Evolutionary conservation across 1,284 basidiomycete genomes (phyloP), one percentile per base, ranked within the genome.

Genomic region (Boletellus dicymbophilus): DNA sequence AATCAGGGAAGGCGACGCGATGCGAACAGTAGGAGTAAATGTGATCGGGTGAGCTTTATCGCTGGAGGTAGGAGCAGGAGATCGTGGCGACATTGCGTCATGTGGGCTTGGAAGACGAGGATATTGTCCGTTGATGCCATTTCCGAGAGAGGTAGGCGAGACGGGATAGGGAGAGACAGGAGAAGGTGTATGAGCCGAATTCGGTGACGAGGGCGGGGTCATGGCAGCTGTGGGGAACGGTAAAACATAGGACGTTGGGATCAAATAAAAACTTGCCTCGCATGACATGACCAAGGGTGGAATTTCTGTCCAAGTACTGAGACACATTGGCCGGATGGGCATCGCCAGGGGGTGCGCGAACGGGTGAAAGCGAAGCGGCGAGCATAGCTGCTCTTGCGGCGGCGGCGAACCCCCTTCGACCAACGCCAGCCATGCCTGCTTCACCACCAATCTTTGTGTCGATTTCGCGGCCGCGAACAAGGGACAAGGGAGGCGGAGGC

Each of bases 361-460:
- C 37, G 21, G 57, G 48, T 23, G 59, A 51, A 48, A 47, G 56
- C 46, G 49, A 68, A 20, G 60, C 13, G 28, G 70, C 64, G 56
- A 85, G 78, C 78, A 88, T 77, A 3, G 85, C 88, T 0, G 84
- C 84, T 36, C 82, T 76, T 31, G 89, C 86, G 9, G 82, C 90
- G 9, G 91, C 89, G 2, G 86, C 88, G 56, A 95, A 94, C 0
- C 89, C 92, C 54, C 92, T 75, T 52, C 92, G 73, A 6, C 92
- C 92, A 3, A 95, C 91, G 16, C 92, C 92, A 1, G 92, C 92
- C 91, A 94, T 94, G 0, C 92, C 92, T 7, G 90, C 90, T 54
- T 79, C 84, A 3, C 90, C 91, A 5, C 90, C 91, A 10, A 65
- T 79, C 59, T 85, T 83, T 15, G 90, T 92, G 61, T 92, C 82